Evolutionary conservation across 495 filamentous ascomycete genomes (phyloP).

Genomic region (Penicillium tannophilum): DNA sequence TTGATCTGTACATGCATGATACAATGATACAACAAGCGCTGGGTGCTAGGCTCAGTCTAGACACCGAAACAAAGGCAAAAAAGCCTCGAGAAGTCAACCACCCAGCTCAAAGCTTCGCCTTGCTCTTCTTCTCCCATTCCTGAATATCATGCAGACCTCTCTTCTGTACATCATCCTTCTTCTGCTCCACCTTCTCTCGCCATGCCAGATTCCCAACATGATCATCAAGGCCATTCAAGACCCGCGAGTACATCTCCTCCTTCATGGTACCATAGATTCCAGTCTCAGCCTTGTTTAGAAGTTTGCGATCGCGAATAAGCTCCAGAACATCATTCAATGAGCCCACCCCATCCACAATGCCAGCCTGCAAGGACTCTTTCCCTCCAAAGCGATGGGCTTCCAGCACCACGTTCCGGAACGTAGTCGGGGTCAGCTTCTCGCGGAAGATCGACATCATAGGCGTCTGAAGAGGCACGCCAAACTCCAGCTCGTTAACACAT

Average conservation of each 20-base stretch:
- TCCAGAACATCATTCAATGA: conserved; percentile 59
- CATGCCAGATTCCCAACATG: conserved; percentile 48
- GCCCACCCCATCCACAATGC: conserved; percentile 69
- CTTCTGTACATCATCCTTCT: conserved; percentile 28
- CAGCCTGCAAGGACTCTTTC: conserved; percentile 58
- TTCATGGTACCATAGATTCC: conserved; percentile 71
- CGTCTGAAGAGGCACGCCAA: conserved; percentile 69
- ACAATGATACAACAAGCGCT: too few species aligned
- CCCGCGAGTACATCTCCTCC: conserved; percentile 70
- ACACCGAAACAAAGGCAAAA: too few species aligned
- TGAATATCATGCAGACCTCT: conserved; percentile 31
- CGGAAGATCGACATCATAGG: conserved; percentile 76
- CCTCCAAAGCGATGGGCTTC: conserved; percentile 68
- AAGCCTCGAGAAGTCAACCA: neutral
- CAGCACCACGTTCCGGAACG: conserved; percentile 65
- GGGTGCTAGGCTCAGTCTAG: too few species aligned
- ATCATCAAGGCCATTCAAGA: conserved; percentile 53
- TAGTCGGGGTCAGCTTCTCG: conserved; percentile 56
- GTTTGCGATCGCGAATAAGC: conserved; percentile 55
- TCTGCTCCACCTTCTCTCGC: conserved; percentile 39
- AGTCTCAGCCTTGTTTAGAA: conserved; percentile 60
- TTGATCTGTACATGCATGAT: too few species aligned
- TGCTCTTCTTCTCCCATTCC: conserved; percentile 45
- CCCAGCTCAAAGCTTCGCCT: conserved; percentile 48
- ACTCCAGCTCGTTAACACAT: conserved; percentile 78